phyloP scores from a whole-genome alignment of 1,284 basidiomycete genomes.

The Wolfiporia cocos region DNA sequence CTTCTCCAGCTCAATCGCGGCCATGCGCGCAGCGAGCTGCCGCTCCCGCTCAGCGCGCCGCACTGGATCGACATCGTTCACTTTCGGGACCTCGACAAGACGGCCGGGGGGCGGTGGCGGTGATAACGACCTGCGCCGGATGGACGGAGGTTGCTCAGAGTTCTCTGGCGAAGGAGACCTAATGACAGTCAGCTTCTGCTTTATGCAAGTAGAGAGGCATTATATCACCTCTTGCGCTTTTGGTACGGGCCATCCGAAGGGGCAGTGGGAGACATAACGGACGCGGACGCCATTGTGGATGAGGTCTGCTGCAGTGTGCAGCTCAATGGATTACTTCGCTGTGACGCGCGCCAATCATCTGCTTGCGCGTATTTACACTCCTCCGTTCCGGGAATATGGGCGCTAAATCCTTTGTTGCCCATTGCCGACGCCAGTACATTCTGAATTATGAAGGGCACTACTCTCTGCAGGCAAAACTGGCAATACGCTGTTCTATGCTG shows the following conservation, averaged over 20 bases:
- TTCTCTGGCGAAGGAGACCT: slow-evolving; percentile 55
- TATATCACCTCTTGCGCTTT: slow-evolving; percentile 61
- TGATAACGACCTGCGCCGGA: slow-evolving; percentile 58
- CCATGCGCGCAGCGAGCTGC: slow-evolving; percentile 67
- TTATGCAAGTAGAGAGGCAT: slow-evolving; percentile 5
- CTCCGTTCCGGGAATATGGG: not conserved
- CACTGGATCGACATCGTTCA: slow-evolving; percentile 73
- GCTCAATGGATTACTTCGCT: no score
- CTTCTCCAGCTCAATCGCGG: slow-evolving; percentile 68
- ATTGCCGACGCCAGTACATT: no score
- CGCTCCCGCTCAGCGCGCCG: slow-evolving; percentile 74
- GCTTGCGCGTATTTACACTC: not conserved
- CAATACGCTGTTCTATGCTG: no score
- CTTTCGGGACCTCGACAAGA: slow-evolving; percentile 45
- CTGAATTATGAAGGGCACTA: no score
- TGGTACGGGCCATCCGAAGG: slow-evolving; percentile 29
- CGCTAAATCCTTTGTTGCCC: no score
- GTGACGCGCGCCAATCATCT: no score
- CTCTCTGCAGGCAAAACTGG: no score
- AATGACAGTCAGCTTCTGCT: slow-evolving; percentile 3
- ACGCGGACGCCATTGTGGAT: slow-evolving; percentile 41
- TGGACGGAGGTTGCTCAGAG: slow-evolving; percentile 48
- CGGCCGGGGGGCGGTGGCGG: slow-evolving; percentile 32
- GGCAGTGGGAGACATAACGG: slow-evolving; percentile 30
- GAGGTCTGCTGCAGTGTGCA: no score